Evolutionary conservation across 1,284 basidiomycete genomes (phyloP), one percentile per base, ranked within the genome.

Genomic region (Golubevia sp.): DNA sequence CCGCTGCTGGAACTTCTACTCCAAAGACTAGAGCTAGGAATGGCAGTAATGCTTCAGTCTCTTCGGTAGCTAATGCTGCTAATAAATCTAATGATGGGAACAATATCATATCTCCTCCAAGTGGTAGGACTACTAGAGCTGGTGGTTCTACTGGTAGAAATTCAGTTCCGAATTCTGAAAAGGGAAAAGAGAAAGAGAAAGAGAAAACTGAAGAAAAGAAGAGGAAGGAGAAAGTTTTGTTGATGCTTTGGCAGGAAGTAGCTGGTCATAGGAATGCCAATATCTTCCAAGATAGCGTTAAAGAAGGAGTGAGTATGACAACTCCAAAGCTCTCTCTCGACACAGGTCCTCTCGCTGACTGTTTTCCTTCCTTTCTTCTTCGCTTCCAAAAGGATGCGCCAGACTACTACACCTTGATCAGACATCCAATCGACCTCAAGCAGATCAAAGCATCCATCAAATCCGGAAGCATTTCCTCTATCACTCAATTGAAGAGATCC

Each of bases 211-310:
- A 66, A 60, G 56, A 57, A n/a, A 72, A 72, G 56, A 64, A 76
- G 56, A 79, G 74, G 58, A 73, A 58, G 18, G 59, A 68, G 23
- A 77, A 80, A 54, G 61, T 82, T 23, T 68, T 82, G 48, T 58
- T 69, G 7, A 76, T 77, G 74, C 69, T 82, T 1, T 64, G 76
- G 38, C 73, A 74, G 55, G 73, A 82, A 49, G 77, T 82, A 2
- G 72, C 73, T 11, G 76, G 74, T 61, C 79, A 82, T 51, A 78
- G 74, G 15, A 77, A 82, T 64, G 78, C 73, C 20, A 80, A 77
- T 59, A 66, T 82, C 20, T 82, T 82, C 57, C 72, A 82, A 50
- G 68, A 72, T 5, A 65, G 74, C n/a, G 77, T 80, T 70, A 82
- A 78, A 65, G 76, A 77, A 58, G 50, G 21, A 34, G 57, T 27